Conservation (phyloP, 495 filamentous ascomycete genomes). For the Aspergillus nanangensis region DNA sequence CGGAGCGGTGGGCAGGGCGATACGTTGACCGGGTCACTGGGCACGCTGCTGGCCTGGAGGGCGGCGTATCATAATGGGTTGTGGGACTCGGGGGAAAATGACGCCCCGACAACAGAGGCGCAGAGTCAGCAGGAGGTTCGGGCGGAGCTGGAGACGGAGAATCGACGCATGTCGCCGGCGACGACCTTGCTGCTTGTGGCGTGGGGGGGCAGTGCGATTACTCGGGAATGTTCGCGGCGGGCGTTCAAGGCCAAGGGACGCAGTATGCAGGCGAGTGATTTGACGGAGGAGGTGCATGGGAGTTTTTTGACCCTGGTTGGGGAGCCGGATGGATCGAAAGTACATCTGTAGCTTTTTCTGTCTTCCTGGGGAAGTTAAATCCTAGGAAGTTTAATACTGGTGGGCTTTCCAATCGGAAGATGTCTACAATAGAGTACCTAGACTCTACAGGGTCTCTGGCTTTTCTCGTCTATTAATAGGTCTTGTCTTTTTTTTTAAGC, state of each 20-base stretch:
- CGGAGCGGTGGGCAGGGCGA: conserved; percentile 93
- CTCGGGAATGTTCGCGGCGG: conserved; percentile 83
- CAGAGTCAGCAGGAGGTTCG: conserved; percentile 35
- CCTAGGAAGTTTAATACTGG: too few relatives aligned
- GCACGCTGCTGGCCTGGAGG: conserved; percentile 82
- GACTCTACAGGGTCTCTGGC: too few relatives aligned
- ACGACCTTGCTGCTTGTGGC: conserved; percentile 77
- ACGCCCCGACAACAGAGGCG: conserved; percentile 34
- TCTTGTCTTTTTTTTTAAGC: too few relatives aligned
- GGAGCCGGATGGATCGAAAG: conserved; percentile 45
- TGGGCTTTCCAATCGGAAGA: too few relatives aligned
- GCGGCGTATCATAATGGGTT: conserved; percentile 77
- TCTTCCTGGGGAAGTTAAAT: background rate
- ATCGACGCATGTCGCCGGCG: conserved; percentile 38
- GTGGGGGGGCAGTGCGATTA: conserved; percentile 82
- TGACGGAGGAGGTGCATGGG: conserved; percentile 83
- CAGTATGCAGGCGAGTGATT: conserved; percentile 88
- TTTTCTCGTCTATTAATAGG: too few relatives aligned
- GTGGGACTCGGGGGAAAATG: conserved; percentile 64
- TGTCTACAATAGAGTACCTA: too few relatives aligned
- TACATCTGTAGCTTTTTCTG: conserved; percentile 24
- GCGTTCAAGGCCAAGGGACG: conserved; percentile 86
- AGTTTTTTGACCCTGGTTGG: conserved; percentile 77
- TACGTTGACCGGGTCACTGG: conserved; percentile 86
- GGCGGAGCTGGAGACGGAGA: conserved; percentile 40